Conservation (phyloP, 1,284 basidiomycete species). For the Ceratobasidium sp. region DNA sequence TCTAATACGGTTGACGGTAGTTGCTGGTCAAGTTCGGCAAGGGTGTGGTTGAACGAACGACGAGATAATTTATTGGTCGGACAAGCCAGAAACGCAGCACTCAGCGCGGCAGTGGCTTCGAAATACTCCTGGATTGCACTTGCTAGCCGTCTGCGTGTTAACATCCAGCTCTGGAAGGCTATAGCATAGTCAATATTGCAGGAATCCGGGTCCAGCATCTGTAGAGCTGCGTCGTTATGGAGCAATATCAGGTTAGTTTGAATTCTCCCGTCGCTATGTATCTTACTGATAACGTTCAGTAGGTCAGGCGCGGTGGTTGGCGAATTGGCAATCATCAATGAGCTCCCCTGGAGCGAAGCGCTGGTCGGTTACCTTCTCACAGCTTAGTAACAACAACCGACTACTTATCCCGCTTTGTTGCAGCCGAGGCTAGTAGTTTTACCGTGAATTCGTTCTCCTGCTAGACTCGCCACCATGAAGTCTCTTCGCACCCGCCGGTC, state of each 20-base stretch:
- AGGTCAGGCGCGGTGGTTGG: too few relatives aligned
- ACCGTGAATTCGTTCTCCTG: neutral
- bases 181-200: neutral
- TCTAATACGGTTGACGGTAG: neutral
- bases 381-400: neutral
- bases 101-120: neutral
- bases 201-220: neutral
- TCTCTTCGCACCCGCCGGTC: slow-evolving; percentile 34
- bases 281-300: too few relatives aligned
- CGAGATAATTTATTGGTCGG: neutral
- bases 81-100: neutral
- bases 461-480: slow-evolving; percentile 19
- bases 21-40: neutral
- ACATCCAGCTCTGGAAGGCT: neutral
- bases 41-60: neutral
- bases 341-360: neutral
- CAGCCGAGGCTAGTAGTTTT: neutral
- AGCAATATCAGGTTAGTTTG: too few relatives aligned
- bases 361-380: neutral
- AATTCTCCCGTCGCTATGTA: too few relatives aligned
- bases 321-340: neutral
- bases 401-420: neutral
- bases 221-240: too few relatives aligned
- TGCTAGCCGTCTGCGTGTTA: neutral
- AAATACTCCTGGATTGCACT: neutral